A percentile compares a stretch with the other conserved stretches of the same genome.
These are phyloP conservation scores for Backusella liffmaniae DNA, from an alignment of 192 early-diverging fungal species.

Conservation along the genomic window DNA sequence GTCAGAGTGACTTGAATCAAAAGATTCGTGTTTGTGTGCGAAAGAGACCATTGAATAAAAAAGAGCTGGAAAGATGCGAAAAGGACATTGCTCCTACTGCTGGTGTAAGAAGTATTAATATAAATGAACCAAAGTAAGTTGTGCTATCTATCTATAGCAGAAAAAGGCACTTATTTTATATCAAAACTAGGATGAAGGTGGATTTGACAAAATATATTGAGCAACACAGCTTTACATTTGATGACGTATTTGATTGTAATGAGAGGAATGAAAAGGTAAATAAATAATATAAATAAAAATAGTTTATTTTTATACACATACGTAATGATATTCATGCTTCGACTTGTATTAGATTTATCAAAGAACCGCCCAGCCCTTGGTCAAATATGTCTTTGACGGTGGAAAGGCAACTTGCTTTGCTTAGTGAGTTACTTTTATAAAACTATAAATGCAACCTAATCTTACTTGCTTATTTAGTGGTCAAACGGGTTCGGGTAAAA, in stretches of 20 bases:
- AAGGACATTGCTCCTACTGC: conserved; percentile 79
- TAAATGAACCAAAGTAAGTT: conserved; percentile 92
- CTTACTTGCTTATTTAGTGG: conserved; percentile 47
- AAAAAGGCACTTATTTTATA: not conserved
- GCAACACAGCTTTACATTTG: conserved; percentile 92
- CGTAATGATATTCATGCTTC: not conserved
- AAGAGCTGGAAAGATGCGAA: conserved; percentile 78
- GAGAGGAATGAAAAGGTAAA: conserved; percentile 80
- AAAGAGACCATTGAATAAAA: conserved; percentile 89
- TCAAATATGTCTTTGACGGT: conserved; percentile 91
- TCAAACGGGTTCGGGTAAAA: conserved; percentile 87
- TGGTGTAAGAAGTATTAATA: conserved; percentile 68
- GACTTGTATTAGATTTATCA: conserved; percentile 51
- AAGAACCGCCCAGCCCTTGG: conserved; percentile 90
- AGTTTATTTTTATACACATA: conserved; percentile 1
- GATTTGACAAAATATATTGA: conserved; percentile 97
- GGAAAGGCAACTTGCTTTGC: conserved; percentile 99
- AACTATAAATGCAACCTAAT: not conserved
- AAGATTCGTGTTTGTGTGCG: conserved; percentile 96
- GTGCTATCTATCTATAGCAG: not conserved
- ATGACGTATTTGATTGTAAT: conserved; percentile 92
- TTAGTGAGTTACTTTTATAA: conserved; percentile 57
- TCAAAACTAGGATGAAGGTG: conserved; percentile 71
- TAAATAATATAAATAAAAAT: not conserved
- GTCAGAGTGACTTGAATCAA: conserved; percentile 63